Conservation (phyloP, 352 stramenopile genomes). For the Pythium sukuiense region DNA sequence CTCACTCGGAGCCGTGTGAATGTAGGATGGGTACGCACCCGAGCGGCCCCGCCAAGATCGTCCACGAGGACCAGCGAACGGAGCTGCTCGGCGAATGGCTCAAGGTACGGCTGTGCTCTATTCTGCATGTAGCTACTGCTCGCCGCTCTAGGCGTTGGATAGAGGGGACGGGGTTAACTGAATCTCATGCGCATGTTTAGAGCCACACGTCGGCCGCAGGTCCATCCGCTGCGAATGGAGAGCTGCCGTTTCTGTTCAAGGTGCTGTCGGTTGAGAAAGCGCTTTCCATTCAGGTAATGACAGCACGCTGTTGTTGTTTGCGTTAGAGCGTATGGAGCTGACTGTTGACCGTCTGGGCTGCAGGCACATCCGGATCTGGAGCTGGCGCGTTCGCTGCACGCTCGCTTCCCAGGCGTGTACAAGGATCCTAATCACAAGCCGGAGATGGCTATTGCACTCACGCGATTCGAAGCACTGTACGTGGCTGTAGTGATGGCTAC, state of each 20-base stretch:
- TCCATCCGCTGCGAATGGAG: slow-evolving; percentile 35
- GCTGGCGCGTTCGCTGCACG: slow-evolving; percentile 80
- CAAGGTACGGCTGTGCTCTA: slow-evolving; percentile 32
- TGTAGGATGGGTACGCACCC: slow-evolving; percentile 93
- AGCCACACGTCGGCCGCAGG: slow-evolving; percentile 42
- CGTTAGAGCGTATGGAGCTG: not conserved
- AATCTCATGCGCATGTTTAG: slow-evolving; percentile 25
- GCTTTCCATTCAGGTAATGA: slow-evolving; percentile 93
- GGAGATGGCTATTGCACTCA: slow-evolving; percentile 99
- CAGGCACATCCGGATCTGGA: slow-evolving; percentile 82
- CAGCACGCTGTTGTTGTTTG: not conserved
- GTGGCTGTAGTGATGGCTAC: slow-evolving; percentile 18
- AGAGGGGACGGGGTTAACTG: not conserved
- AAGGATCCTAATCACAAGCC: slow-evolving; percentile 99
- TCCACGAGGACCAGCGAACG: slow-evolving; percentile 40
- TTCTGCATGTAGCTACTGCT: not conserved
- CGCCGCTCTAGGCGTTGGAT: not conserved
- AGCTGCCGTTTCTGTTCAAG: slow-evolving; percentile 99
- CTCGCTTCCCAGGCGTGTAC: slow-evolving; percentile 91
- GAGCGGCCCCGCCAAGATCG: slow-evolving; percentile 87
- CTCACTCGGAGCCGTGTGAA: not conserved
- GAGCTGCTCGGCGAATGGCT: slow-evolving; percentile 76
- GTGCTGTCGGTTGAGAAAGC: slow-evolving; percentile 97
- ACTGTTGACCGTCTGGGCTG: not conserved
- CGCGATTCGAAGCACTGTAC: slow-evolving; percentile 93